Evolutionary conservation across 106 monocot species (phyloP).

Genomic region (Dioscorea alata): DNA sequence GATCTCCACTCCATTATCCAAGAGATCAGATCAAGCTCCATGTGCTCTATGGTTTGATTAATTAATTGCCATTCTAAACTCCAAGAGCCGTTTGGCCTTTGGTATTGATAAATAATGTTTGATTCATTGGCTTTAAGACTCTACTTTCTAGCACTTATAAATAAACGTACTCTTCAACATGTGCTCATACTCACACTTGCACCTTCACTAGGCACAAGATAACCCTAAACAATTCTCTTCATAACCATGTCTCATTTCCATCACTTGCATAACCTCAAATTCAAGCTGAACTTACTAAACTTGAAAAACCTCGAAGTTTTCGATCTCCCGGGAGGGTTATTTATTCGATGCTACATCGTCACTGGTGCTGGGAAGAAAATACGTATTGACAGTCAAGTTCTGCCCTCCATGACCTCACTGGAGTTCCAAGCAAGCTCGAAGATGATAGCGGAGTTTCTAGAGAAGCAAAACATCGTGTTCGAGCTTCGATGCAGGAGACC

Average conservation of each 20-base stretch:
- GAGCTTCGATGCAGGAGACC: slow-evolving; percentile 9
- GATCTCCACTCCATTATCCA: no score
- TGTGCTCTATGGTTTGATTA: no score
- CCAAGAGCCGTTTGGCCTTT: no score
- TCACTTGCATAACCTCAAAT: neutral
- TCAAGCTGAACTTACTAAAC: neutral
- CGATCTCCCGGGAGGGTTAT: neutral
- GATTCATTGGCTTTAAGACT: no score
- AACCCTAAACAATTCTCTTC: neutral
- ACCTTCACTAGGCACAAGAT: no score
- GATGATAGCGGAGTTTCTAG: neutral
- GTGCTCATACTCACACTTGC: no score
- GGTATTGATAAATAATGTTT: no score
- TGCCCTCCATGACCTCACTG: neutral
- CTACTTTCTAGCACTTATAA: no score
- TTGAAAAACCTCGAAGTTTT: neutral
- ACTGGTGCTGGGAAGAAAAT: slow-evolving; percentile 5
- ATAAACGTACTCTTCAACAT: no score
- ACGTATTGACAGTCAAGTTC: slow-evolving; percentile 1
- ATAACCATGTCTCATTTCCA: neutral
- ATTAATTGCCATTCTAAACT: no score
- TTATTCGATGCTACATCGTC: slow-evolving; percentile 8
- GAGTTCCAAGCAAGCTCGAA: neutral
- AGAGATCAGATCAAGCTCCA: no score
- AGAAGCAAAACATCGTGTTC: neutral